phyloP scores from a whole-genome alignment of 192 early-diverging fungal genomes.

The Dissophora ornata region DNA sequence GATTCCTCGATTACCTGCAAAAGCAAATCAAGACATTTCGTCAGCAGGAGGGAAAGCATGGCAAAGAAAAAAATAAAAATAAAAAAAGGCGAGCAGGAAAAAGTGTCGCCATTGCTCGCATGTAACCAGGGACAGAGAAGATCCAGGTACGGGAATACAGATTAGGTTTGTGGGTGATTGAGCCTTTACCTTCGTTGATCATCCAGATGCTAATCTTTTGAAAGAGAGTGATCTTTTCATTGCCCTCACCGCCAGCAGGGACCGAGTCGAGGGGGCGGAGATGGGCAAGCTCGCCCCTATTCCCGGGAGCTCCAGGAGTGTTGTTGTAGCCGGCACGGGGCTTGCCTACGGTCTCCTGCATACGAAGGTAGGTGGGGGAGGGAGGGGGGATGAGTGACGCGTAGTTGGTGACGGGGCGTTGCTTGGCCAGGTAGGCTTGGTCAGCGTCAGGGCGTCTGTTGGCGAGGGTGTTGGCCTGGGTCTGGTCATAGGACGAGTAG shows the following conservation, averaged over 20 bases:
- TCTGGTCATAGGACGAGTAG: slow-evolving; percentile 24
- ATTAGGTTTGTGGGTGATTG: no score
- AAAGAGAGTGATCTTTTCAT: slow-evolving; percentile 30
- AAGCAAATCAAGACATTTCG: no score
- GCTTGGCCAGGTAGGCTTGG: slow-evolving; percentile 22
- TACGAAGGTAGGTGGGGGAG: slow-evolving; percentile 45
- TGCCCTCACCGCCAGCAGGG: neutral
- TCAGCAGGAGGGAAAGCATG: slow-evolving; percentile 1
- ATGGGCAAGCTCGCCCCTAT: slow-evolving; percentile 31
- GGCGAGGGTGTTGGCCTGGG: slow-evolving; percentile 50
- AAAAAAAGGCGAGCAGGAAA: no score
- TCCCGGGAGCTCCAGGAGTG: neutral
- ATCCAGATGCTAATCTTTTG: slow-evolving; percentile 60
- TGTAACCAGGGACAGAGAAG: no score
- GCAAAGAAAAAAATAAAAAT: neutral
- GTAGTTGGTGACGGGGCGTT: slow-evolving; percentile 44
- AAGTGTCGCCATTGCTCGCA: no score
- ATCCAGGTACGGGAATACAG: no score
- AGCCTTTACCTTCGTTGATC: slow-evolving; percentile 61
- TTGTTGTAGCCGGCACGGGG: neutral
- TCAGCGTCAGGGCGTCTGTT: slow-evolving; percentile 38
- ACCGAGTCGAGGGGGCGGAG: slow-evolving; percentile 22
- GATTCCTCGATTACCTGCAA: slow-evolving; percentile 51
- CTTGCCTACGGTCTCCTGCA: slow-evolving; percentile 36
- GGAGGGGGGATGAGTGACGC: slow-evolving; percentile 43